phyloP scores from a whole-genome alignment of 495 filamentous ascomycete species.

The Friedmanniomyces simplex region DNA sequence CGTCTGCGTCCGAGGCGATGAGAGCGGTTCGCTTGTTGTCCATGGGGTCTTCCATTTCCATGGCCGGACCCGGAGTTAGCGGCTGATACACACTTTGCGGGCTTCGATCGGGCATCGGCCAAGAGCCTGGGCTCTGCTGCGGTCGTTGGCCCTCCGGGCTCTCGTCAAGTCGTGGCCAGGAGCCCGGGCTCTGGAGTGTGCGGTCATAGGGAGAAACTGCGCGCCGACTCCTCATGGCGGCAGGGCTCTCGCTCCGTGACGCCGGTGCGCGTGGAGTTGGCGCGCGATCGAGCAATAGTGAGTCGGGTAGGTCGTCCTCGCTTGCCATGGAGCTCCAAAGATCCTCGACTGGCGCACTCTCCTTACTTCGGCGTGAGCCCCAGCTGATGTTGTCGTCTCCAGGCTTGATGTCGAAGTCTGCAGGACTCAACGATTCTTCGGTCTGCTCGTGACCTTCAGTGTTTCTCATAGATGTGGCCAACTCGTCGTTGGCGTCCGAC shows the following conservation, averaged over 20 bases:
- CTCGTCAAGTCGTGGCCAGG: conserved; percentile 10
- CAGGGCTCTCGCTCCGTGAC: conserved; percentile 6
- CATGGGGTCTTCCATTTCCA: neutral
- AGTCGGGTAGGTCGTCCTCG: conserved; percentile 20
- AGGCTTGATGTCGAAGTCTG: conserved; percentile 15
- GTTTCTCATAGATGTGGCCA: no score
- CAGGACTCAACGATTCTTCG: neutral
- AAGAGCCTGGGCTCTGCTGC: conserved; percentile 16
- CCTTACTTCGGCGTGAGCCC: conserved; percentile 15
- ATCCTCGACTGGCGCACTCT: conserved; percentile 7
- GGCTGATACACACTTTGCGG: conserved; percentile 1
- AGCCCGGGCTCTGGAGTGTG: conserved; percentile 9
- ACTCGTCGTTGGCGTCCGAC: no score
- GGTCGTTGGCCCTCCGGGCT: neutral
- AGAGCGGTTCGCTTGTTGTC: conserved; percentile 15
- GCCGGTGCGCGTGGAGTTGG: neutral
- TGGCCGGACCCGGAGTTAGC: neutral
- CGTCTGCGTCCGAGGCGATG: neutral
- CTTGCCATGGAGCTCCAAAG: conserved; percentile 19
- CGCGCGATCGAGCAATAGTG: conserved; percentile 13
- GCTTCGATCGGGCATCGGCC: conserved; percentile 11
- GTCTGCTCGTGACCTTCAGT: no score
- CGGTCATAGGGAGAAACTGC: conserved; percentile 13
- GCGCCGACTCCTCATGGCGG: neutral
- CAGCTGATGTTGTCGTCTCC: conserved; percentile 23